Evolutionary conservation across 2,329 filamentous ascomycete species (phyloP).

Genomic region (Aspergillus brunneoviolaceus): DNA sequence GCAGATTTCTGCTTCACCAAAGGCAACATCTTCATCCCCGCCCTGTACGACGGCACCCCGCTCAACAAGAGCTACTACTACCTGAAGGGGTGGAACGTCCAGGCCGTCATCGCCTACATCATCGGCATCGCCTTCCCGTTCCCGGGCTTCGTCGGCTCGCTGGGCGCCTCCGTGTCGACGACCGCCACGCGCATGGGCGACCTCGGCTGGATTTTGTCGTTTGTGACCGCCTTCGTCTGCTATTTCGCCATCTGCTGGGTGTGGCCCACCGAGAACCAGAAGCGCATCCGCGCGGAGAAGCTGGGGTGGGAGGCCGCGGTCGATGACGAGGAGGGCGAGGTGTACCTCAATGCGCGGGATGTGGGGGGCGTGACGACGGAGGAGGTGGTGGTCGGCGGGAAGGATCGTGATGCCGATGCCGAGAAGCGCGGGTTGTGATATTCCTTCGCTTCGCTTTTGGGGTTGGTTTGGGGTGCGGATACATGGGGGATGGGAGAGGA

Average conservation of each 20-base stretch:
- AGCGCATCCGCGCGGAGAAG: neutral
- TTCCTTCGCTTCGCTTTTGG: no score
- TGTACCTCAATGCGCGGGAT: neutral
- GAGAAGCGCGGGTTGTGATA: neutral
- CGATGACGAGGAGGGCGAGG: neutral
- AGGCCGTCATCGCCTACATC: conserved; percentile 4
- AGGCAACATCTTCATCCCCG: conserved; percentile 2
- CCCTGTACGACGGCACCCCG: conserved; percentile 1
- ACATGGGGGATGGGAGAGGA: no score
- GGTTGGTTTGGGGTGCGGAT: no score
- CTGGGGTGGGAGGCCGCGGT: neutral
- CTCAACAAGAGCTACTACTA: conserved; percentile 8
- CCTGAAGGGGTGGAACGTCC: conserved; percentile 4
- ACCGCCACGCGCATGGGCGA: conserved; percentile 3
- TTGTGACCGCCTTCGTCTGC: neutral
- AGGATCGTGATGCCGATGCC: neutral
- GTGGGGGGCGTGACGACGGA: neutral
- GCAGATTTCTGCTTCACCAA: conserved; percentile 1
- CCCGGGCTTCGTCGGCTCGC: conserved; percentile 4
- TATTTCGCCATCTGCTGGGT: conserved; percentile 1
- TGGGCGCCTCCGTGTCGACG: neutral
- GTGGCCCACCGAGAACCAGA: conserved; percentile 4
- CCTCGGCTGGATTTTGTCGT: conserved; percentile 6
- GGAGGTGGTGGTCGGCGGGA: neutral
- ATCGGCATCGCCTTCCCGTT: conserved; percentile 5